Evolutionary conservation across 2,329 filamentous ascomycete species (phyloP).

Genomic region (Aspergillus felis): DNA sequence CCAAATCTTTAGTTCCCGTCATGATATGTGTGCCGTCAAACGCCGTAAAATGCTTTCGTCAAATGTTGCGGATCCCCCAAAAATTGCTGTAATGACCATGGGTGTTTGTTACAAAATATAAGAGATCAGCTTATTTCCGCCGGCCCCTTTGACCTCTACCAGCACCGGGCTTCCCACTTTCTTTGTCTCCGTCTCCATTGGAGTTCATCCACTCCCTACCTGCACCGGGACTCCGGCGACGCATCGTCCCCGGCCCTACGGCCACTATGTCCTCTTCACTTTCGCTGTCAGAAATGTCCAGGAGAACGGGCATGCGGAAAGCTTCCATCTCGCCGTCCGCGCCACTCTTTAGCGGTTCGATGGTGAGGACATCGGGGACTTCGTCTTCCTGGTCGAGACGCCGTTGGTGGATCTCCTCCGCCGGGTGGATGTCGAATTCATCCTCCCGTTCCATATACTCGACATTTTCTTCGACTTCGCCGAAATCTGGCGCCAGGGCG

Average conservation of each 20-base stretch:
- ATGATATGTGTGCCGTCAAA: neutral
- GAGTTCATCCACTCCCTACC: constrained; percentile 62
- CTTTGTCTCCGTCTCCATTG: constrained; percentile 28
- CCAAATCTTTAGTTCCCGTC: neutral
- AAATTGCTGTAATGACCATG: neutral
- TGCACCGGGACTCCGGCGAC: constrained; percentile 76
- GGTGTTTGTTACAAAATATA: neutral
- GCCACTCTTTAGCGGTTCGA: constrained; percentile 63
- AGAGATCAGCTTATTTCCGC: constrained; percentile 22
- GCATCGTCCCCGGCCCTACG: constrained; percentile 73
- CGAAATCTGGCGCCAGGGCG: constrained; percentile 91
- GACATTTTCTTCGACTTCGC: constrained; percentile 96
- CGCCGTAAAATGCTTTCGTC: neutral
- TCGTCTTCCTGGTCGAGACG: constrained; percentile 90
- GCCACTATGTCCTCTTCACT: constrained; percentile 82
- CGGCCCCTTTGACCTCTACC: constrained; percentile 27
- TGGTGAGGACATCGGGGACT: constrained; percentile 81
- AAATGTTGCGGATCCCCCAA: neutral
- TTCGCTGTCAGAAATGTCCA: constrained; percentile 89
- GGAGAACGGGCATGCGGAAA: constrained; percentile 92
- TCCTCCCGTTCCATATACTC: constrained; percentile 95
- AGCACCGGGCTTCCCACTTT: constrained; percentile 19
- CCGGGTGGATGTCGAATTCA: constrained; percentile 95
- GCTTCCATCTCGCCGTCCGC: constrained; percentile 53
- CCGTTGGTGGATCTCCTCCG: constrained; percentile 89